Percentiles rank a stretch among this genome's conserved stretches.
These are phyloP conservation scores for Dictyostelium discoideum DNA, from an alignment of 78 protist genomes.

Conservation along the genomic window DNA sequence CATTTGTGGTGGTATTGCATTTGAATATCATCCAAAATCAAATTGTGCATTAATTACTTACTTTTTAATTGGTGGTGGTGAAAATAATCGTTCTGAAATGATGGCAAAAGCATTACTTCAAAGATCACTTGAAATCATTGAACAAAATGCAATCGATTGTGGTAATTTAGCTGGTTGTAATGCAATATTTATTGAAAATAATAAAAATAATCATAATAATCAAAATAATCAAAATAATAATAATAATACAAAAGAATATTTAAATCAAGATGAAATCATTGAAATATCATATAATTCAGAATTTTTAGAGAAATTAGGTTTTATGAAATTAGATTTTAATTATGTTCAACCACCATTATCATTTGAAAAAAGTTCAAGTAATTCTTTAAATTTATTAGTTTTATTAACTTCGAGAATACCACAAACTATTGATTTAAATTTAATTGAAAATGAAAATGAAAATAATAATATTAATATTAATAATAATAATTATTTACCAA, in stretches of 20 bases:
- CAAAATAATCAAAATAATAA: neutral
- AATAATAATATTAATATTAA: too few species aligned
- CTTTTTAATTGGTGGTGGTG: conserved; percentile 47
- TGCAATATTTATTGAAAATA: conserved; percentile 53
- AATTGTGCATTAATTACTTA: conserved; percentile 66
- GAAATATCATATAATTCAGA: conserved; percentile 20
- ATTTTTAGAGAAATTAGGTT: conserved; percentile 30
- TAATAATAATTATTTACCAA: conserved; percentile 24
- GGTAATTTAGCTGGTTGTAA: conserved; percentile 78
- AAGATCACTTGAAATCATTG: conserved; percentile 42
- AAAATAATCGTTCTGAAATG: neutral
- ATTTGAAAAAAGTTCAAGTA: conserved; percentile 2
- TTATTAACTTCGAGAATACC: conserved; percentile 25
- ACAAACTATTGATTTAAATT: neutral
- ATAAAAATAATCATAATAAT: neutral
- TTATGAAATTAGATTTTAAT: conserved; percentile 26
- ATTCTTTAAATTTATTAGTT: neutral
- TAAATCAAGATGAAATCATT: neutral
- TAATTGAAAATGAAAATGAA: neutral
- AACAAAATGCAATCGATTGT: conserved; percentile 40
- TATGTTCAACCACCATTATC: conserved; percentile 71
- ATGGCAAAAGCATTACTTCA: conserved; percentile 61
- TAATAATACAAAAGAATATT: neutral
- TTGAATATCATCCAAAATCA: conserved; percentile 23
- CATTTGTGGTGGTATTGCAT: conserved; percentile 65